These are phyloP conservation scores for Rhizophagus sp. DNA, from an alignment of 192 early-diverging fungal species.

Conservation along the genomic window DNA sequence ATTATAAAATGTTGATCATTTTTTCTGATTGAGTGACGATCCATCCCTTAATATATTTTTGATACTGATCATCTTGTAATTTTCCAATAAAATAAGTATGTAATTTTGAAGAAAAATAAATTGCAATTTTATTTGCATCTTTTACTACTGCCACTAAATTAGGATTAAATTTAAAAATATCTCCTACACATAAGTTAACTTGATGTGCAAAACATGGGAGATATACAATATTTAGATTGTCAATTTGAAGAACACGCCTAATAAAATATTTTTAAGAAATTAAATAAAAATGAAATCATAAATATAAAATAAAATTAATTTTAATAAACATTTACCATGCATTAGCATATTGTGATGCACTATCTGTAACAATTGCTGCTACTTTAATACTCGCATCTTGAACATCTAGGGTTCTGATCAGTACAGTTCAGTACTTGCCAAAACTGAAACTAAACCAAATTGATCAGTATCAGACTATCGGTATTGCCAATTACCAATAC, in stretches of 20 bases:
- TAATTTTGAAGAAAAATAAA: conserved; percentile 1
- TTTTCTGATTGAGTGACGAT: no score
- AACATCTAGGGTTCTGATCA: no score
- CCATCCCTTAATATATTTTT: no score
- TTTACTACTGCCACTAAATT: neutral
- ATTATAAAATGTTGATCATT: no score
- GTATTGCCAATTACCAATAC: no score
- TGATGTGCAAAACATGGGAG: neutral
- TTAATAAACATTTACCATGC: neutral
- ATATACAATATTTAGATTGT: neutral
- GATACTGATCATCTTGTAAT: no score
- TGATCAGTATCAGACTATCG: no score
- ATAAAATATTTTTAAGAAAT: neutral
- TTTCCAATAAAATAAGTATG: no score
- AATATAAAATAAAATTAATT: neutral
- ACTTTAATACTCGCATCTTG: conserved; percentile 1
- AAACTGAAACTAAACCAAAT: no score
- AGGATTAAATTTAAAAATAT: conserved; percentile 6
- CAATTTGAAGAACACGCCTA: neutral
- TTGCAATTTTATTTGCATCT: conserved; percentile 13
- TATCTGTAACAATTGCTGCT: neutral
- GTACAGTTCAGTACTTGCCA: no score
- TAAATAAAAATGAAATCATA: no score
- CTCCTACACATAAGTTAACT: neutral
- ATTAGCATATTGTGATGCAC: neutral